A percentile compares a stretch with the other conserved stretches of the same genome.
phyloP scores from a whole-genome alignment of 1,139 yeast genomes.

The Dujonia santamariae region DNA sequence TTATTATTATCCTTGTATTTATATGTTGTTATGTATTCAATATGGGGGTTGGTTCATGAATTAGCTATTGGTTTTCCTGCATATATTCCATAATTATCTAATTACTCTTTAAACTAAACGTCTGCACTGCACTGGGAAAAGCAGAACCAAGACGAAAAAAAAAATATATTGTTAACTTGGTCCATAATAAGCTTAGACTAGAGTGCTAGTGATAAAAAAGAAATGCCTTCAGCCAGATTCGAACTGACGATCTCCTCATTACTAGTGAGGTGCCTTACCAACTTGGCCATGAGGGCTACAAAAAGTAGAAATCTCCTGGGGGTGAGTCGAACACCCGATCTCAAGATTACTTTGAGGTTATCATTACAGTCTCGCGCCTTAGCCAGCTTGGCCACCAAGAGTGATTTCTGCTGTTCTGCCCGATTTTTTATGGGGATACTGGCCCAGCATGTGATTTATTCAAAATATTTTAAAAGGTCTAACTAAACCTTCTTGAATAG shows the following conservation, averaged over 20 bases:
- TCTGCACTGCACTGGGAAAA: too few species aligned
- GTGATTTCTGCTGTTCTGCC: slow-evolving; percentile 28
- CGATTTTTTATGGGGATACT: background rate
- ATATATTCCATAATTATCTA: too few species aligned
- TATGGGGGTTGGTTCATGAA: too few species aligned
- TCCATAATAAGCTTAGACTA: too few species aligned
- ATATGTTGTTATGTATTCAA: too few species aligned
- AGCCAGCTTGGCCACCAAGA: slow-evolving; percentile 79
- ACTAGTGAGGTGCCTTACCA: slow-evolving; percentile 79
- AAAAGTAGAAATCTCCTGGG: slow-evolving; percentile 71
- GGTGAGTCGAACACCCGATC: slow-evolving; percentile 86
- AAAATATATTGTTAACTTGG: too few species aligned
- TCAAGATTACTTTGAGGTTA: slow-evolving; percentile 56
- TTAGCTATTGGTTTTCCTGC: too few species aligned
- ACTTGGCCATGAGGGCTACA: slow-evolving; percentile 52
- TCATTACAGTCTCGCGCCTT: slow-evolving; percentile 79
- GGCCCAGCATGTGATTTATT: background rate
- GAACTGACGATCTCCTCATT: slow-evolving; percentile 63
- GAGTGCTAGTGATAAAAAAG: slow-evolving; percentile 15
- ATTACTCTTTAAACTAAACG: too few species aligned
- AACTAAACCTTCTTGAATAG: background rate
- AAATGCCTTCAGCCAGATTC: slow-evolving; percentile 39
- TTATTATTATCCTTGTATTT: too few species aligned
- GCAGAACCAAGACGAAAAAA: too few species aligned
- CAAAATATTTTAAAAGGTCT: background rate